Percentiles rank a stretch among this genome's conserved stretches.
phyloP scores from a whole-genome alignment of 208 protist species.

The Leishmania major region DNA sequence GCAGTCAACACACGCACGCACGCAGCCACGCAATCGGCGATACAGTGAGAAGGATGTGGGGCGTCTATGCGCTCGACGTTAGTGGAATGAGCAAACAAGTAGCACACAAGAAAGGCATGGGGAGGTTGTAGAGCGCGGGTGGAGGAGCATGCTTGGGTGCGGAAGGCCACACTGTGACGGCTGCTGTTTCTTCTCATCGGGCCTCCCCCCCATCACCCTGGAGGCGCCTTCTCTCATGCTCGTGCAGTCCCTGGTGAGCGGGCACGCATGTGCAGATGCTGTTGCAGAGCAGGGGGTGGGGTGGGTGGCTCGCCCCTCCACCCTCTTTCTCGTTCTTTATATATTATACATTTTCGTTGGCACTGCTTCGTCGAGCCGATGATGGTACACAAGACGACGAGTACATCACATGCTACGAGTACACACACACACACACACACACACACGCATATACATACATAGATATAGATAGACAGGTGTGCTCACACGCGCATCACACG shows the following conservation, averaged over 20 bases:
- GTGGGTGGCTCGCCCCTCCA: background rate
- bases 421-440: background rate
- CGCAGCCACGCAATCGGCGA: background rate
- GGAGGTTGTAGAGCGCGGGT: background rate
- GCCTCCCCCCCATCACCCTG: background rate
- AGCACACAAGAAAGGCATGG: background rate
- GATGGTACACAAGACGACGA: background rate
- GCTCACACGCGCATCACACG: background rate
- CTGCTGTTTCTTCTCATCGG: no score
- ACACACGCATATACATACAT: background rate
- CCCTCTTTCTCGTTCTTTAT: no score
- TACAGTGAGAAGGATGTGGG: background rate
- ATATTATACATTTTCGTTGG: no score
- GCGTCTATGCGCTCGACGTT: background rate
- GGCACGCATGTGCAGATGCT: background rate
- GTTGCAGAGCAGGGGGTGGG: background rate
- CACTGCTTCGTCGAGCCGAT: background rate
- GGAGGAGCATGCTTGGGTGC: background rate
- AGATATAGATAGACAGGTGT: background rate
- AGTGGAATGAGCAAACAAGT: background rate
- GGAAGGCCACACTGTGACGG: no score
- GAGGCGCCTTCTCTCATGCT: no score
- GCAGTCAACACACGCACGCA: background rate
- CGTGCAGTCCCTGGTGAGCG: no score
- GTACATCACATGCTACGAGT: background rate